A percentile compares a stretch with the other conserved stretches of the same genome.
Evolutionary conservation across 176 grass and related monocot genomes (phyloP).

Genomic region (Eleusine indica): DNA sequence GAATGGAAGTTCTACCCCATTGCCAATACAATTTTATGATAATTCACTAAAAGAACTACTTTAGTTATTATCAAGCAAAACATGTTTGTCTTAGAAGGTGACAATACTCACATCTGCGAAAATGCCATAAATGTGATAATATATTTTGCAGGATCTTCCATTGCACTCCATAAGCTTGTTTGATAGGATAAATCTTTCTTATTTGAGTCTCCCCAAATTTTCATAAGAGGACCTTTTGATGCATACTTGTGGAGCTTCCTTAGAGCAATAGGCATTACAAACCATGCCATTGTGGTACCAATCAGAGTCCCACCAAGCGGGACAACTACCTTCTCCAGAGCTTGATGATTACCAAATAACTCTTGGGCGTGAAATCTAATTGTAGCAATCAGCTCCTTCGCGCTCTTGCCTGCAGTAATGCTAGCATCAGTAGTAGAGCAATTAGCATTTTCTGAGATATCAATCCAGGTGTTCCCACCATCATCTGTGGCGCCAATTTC

Average conservation of each 20-base stretch:
- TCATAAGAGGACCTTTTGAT: slow-evolving; percentile 43
- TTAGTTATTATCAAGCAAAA: background rate
- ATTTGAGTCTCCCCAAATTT: slow-evolving; percentile 34
- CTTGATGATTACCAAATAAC: slow-evolving; percentile 52
- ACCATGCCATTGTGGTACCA: slow-evolving; percentile 65
- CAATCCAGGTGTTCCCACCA: slow-evolving; percentile 44
- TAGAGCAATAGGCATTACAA: slow-evolving; percentile 68
- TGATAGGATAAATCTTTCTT: slow-evolving; percentile 46
- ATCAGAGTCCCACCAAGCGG: slow-evolving; percentile 57
- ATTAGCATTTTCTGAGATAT: slow-evolving; percentile 36
- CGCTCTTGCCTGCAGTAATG: slow-evolving; percentile 34
- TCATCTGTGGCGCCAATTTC: slow-evolving; percentile 16
- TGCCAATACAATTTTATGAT: background rate
- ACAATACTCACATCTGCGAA: slow-evolving; percentile 61
- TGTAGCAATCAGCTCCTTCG: slow-evolving; percentile 49
- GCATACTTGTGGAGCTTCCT: slow-evolving; percentile 63
- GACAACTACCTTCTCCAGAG: slow-evolving; percentile 59
- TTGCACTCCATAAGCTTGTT: slow-evolving; percentile 64
- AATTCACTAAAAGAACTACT: background rate
- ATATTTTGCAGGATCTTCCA: slow-evolving; percentile 70
- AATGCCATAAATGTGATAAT: slow-evolving; percentile 73
- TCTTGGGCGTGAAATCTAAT: slow-evolving; percentile 39
- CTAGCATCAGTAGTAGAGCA: slow-evolving; percentile 38
- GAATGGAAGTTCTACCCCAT: background rate
- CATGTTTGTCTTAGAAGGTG: background rate